Evolutionary conservation across 441 rosid genomes (phyloP), one percentile per base, ranked within the genome.

Genomic region (Gossypium aridum): DNA sequence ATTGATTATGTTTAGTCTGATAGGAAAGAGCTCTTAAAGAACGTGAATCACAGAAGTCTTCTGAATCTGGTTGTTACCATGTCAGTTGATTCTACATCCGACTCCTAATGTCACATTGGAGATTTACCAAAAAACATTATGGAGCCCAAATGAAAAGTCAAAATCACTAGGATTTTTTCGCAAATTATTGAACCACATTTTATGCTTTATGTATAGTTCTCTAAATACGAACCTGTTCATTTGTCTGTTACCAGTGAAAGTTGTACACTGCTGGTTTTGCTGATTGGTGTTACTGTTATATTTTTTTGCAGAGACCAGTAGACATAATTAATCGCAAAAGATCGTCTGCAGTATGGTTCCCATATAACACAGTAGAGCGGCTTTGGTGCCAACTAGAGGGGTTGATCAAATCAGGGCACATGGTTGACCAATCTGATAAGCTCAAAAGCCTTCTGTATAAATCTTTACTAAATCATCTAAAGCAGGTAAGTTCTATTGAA

Each of bases 331-430:
- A 89, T 64, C 85, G 97, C 80, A 94, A 96, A 81, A 88, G 82
- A 74, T 92, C 93, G 20, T 87, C 86, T 59, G 88, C 95, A 16
- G 87, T 80, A 26, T 92, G 98, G 98, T 94, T 96, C 75, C 98
- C 98, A 3, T 96, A 94, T 80, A 84, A 93, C 53, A 77, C 87
- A 31, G 79, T 91, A 47, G 97, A 96, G 76, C 83, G 85, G 9
- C 79, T 96, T 0, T 96, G 98, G 98, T 88, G 90, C 86, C 92
- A 87, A 64, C 90, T 96, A 5, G 97, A 90, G 81, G 85, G 77
- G 74, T 73, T 82, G 64, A 87, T 86, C 76, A 84, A 73, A 64
- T 80, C 79, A 8, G 96, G 93, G 70, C 88, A 86, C 70, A 89
- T 85, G 98, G 81, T 83, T 60, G 96, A 91, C 74, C 98, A 92